Evolutionary conservation across 2,329 filamentous ascomycete species (phyloP).

Genomic region (Grosmannia huntii): DNA sequence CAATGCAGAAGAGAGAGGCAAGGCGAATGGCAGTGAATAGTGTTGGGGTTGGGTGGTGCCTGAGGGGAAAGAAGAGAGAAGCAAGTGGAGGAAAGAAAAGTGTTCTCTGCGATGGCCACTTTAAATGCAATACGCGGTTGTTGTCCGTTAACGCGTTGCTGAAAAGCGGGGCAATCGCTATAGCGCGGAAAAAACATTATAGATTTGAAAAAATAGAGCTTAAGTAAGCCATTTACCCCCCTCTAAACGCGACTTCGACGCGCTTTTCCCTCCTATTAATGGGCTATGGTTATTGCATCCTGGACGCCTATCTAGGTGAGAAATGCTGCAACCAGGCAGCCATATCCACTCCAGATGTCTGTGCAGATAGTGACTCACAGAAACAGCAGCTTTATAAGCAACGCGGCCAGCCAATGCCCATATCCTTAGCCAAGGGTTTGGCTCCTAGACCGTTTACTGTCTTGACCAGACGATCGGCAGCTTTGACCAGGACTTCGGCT

Average conservation of each 20-base stretch:
- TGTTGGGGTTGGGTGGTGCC: conserved; percentile 2
- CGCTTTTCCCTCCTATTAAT: neutral
- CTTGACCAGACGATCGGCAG: neutral
- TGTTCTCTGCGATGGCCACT: conserved; percentile 10
- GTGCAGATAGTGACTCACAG: neutral
- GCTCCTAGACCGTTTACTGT: conserved; percentile 2
- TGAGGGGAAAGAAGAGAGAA: neutral
- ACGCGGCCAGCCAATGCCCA: conserved; percentile 3
- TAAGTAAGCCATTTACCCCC: neutral
- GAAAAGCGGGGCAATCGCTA: conserved; percentile 6
- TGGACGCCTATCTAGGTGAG: neutral
- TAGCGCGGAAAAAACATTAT: conserved; percentile 6
- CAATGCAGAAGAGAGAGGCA: neutral
- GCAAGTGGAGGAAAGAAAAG: conserved; percentile 5
- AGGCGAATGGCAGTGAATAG: neutral
- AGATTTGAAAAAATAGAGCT: neutral
- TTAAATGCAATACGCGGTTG: conserved; percentile 13
- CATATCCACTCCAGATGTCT: neutral
- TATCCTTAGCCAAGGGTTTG: no score
- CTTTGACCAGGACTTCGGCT: no score
- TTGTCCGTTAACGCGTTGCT: conserved; percentile 7
- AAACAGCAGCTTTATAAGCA: neutral
- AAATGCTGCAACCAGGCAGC: neutral
- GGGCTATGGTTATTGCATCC: neutral
- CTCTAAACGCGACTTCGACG: conserved; percentile 7